Percentiles rank a stretch among this genome's conserved stretches.
Conservation (phyloP, 2,329 filamentous ascomycete species). For the Penicillium sclerotigenum region DNA sequence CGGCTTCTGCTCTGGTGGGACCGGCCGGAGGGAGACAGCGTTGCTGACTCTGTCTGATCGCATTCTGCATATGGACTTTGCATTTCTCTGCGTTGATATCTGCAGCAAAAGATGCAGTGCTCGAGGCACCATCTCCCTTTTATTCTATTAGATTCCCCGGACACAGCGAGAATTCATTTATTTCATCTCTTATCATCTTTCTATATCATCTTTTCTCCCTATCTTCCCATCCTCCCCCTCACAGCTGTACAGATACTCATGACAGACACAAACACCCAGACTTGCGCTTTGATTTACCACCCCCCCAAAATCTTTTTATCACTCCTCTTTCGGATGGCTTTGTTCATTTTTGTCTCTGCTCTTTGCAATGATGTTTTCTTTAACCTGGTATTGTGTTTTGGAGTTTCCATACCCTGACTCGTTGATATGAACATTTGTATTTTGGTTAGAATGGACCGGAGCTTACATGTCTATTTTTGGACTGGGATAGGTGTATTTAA, state of each 20-base stretch:
- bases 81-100: conserved; percentile 1
- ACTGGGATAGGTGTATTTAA: conserved; percentile 8
- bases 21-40: background rate
- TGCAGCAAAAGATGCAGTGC: conserved; percentile 10
- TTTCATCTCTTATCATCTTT: background rate
- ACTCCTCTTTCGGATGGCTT: conserved; percentile 5
- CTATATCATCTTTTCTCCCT: background rate
- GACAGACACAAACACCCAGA: background rate
- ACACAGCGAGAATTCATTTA: conserved; percentile 16
- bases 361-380: conserved; percentile 5
- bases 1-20: background rate
- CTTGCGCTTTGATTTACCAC: background rate
- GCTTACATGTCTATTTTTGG: conserved; percentile 4
- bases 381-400: conserved; percentile 11
- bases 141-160: conserved; percentile 25
- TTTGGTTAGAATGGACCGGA: conserved; percentile 16
- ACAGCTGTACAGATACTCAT: conserved; percentile 20
- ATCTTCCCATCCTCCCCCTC: background rate
- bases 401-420: conserved; percentile 22
- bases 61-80: background rate
- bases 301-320: background rate
- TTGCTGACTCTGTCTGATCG: conserved; percentile 1
- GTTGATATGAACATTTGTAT: conserved; percentile 16
- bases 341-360: conserved; percentile 1
- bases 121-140: conserved; percentile 12